phyloP scores from a whole-genome alignment of 257 asterid species.

The Ilex asprella region DNA sequence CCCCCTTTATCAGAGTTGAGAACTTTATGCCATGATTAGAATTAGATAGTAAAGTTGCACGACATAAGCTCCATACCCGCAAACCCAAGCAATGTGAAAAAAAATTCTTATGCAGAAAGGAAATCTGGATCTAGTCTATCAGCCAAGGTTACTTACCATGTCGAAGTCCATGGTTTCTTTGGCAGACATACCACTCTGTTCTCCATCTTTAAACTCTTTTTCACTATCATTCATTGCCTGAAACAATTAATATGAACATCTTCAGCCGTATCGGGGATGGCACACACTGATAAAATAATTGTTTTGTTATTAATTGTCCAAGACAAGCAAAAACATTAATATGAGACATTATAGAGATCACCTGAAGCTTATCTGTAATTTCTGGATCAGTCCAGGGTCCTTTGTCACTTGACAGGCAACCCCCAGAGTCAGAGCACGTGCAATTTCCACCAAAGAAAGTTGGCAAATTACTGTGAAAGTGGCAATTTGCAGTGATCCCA shows the following conservation, averaged over 20 bases:
- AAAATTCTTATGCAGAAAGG: background rate
- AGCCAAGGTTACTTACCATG: constrained; percentile 20
- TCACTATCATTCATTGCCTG: constrained; percentile 40
- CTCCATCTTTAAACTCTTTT: constrained; percentile 18
- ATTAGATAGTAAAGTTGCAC: too few relatives aligned
- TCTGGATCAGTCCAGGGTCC: constrained; percentile 82
- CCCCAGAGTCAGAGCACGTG: constrained; percentile 45
- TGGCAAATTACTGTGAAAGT: constrained; percentile 51
- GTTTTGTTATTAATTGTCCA: too few relatives aligned
- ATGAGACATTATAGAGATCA: background rate
- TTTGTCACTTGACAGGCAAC: constrained; percentile 60
- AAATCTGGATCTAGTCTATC: background rate
- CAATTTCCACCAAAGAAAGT: constrained; percentile 66
- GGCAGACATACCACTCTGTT: background rate
- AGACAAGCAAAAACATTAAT: background rate
- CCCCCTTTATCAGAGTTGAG: too few relatives aligned
- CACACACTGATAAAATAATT: too few relatives aligned
- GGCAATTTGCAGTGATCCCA: background rate
- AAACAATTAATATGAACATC: background rate
- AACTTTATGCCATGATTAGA: too few relatives aligned
- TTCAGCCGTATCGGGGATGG: background rate
- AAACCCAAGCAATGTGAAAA: too few relatives aligned
- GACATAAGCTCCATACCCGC: too few relatives aligned
- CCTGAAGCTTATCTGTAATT: constrained; percentile 41
- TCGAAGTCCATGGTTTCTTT: constrained; percentile 15